Evolutionary conservation across 2,329 filamentous ascomycete species (phyloP).

Genomic region (Diaporthe vexans): DNA sequence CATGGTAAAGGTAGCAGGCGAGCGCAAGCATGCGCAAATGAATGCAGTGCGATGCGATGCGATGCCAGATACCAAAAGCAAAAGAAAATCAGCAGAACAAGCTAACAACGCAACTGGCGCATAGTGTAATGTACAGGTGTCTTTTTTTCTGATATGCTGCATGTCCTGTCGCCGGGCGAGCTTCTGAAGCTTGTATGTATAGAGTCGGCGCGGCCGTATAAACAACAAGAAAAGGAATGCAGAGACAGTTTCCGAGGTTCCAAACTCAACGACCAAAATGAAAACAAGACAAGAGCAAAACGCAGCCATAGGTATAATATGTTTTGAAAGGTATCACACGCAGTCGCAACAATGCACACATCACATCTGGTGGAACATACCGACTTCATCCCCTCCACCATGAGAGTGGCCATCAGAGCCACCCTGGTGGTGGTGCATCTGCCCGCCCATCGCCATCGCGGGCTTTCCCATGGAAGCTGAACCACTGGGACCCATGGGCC

Average conservation of each 20-base stretch:
- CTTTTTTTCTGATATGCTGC: conserved; percentile 55
- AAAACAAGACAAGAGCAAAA: conserved; percentile 43
- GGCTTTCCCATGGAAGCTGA: conserved; percentile 74
- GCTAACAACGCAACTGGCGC: conserved; percentile 53
- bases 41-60: conserved; percentile 54
- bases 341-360: conserved; percentile 56
- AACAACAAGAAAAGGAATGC: conserved; percentile 52
- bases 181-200: conserved; percentile 45
- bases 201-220: conserved; percentile 43
- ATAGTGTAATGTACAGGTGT: conserved; percentile 68
- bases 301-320: conserved; percentile 51
- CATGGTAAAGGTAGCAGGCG: conserved; percentile 39
- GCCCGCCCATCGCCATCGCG: conserved; percentile 76
- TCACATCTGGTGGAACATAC: conserved; percentile 99
- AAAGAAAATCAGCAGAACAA: conserved; percentile 62
- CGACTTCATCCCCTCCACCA: conserved; percentile 86
- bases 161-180: conserved; percentile 56
- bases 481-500: conserved; percentile 72
- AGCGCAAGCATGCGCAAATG: conserved; percentile 43
- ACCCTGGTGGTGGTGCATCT: conserved; percentile 81
- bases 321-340: conserved; percentile 47
- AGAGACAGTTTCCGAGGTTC: conserved; percentile 42
- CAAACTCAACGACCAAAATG: conserved; percentile 50
- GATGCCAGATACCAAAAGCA: conserved; percentile 56
- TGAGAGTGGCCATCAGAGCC: conserved; percentile 77